Base-by-base conservation (phyloP, 1,284 basidiomycete species). In the Malassezia globosa region DNA sequence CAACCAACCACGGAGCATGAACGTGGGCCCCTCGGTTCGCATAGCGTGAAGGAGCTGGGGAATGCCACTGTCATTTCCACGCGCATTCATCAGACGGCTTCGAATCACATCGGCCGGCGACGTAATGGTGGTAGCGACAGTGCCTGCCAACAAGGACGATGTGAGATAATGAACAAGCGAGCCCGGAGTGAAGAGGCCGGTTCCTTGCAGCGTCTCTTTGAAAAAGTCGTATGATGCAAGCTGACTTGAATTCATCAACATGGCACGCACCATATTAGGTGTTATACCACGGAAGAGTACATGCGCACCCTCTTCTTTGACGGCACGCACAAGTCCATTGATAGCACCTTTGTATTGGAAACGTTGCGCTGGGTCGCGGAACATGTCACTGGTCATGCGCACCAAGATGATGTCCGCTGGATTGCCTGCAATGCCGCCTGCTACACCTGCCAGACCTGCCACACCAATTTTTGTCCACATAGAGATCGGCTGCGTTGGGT, bases 1-100 rank as follows among this genome's bases (percentile, higher is more conserved):
- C 7, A 76, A 72, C 77, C 77, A 78, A n/a, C 77, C 77, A 46
- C 75, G 72, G 70, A 78, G 77, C 34, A 78, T 58, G 72, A 77
- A 77, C 13, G 66, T 61, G 10, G 75, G 71, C 1, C 77, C 76
- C 52, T 74, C 72, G 22, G 59, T 60, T 8, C 63, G 49, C 21
- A 73, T 53, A 18, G 64, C 54, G 10, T 45, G 51, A 19, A 66
- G 38, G 37, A 51, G 55, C 47, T 59, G 48, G 21, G 64, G 51
- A 24, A 58, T 41, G 13, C 58, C 56, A 1, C 54, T 54, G 1
- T 54, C 54, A 2, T 40, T 44, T 0, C 59, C 59, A 13, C 51
- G 46, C 1, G 55, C 51, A 42, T 67, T 69, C 77, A 77, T 77
- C 1, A 78, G 72, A 36, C 76, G 63, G 16, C 72, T 72, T 58